Conservation (phyloP, 768 basidiomycete genomes). For the Collybia sp. region DNA sequence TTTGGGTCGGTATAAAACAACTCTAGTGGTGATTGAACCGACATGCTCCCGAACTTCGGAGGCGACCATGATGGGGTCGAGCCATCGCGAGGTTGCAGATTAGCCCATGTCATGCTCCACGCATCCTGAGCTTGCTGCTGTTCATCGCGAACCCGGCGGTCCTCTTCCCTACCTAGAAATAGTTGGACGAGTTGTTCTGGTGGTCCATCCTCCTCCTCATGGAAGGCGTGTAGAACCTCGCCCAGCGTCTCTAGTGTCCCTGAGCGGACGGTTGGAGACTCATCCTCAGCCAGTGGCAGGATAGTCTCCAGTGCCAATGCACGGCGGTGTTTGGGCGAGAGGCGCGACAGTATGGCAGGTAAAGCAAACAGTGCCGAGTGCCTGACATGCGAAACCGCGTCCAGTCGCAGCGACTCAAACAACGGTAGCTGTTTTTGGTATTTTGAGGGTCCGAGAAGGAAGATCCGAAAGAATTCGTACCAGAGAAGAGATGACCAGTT, state of each 20-base stretch:
- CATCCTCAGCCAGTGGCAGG: constrained; percentile 57
- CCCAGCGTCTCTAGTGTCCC: constrained; percentile 85
- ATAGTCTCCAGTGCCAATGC: constrained; percentile 64
- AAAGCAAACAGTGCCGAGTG: constrained; percentile 85
- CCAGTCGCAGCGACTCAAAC: constrained; percentile 65
- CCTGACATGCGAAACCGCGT: constrained; percentile 77
- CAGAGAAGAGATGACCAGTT: constrained; percentile 59
- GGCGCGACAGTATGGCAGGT: constrained; percentile 70
- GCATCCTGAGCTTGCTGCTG: constrained; percentile 20
- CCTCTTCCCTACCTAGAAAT: constrained; percentile 64
- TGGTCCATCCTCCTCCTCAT: constrained; percentile 55
- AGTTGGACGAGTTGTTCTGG: constrained; percentile 71
- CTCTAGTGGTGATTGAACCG: constrained; percentile 22
- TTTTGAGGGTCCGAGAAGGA: background rate
- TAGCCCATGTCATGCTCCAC: constrained; percentile 3
- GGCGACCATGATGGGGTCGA: too few species aligned
- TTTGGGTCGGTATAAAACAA: constrained; percentile 60
- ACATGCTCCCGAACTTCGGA: background rate
- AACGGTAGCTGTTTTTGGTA: constrained; percentile 59
- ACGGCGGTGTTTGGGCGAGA: constrained; percentile 54
- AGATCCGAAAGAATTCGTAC: constrained; percentile 33
- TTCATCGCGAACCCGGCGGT: constrained; percentile 32
- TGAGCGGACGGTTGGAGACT: constrained; percentile 62
- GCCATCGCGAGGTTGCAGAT: constrained; percentile 3
- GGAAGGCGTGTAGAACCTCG: constrained; percentile 84